Percentiles rank a stretch among this genome's conserved stretches.
Conservation (phyloP, 164 flowering plant species). For the Protea cynaroides region DNA sequence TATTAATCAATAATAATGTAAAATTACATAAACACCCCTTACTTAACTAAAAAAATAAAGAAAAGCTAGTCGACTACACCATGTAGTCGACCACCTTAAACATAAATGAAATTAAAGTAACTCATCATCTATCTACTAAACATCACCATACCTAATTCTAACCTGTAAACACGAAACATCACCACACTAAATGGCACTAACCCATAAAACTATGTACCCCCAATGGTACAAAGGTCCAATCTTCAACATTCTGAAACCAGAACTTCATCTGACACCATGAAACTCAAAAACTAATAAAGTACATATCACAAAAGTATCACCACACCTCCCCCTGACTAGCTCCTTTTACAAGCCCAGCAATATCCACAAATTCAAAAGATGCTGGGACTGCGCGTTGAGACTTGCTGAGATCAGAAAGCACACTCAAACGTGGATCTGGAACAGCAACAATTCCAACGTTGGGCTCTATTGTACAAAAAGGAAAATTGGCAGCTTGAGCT, state of each 20-base stretch:
- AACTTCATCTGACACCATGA: constrained; percentile 1
- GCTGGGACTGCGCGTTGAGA: constrained; percentile 87
- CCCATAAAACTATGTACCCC: no score
- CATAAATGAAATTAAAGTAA: no score
- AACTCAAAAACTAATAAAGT: not conserved
- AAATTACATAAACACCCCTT: no score
- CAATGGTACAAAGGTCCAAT: no score
- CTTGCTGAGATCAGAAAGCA: constrained; percentile 83
- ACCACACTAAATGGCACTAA: no score
- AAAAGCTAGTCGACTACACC: no score
- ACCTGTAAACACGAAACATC: no score
- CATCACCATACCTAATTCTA: no score
- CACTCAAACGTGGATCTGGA: constrained; percentile 79
- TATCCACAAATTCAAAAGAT: constrained; percentile 93
- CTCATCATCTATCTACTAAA: no score
- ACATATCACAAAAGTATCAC: constrained; percentile 31
- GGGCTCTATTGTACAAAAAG: constrained; percentile 98
- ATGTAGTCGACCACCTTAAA: no score
- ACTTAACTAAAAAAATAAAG: no score
- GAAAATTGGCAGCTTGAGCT: constrained; percentile 99
- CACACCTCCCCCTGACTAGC: constrained; percentile 99
- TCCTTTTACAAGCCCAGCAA: constrained; percentile 99
- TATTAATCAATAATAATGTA: no score
- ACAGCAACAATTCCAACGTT: constrained; percentile 96
- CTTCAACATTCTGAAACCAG: not conserved